Evolutionary conservation across 129 eudicot genomes (phyloP).

Genomic region (Tagetes patula): DNA sequence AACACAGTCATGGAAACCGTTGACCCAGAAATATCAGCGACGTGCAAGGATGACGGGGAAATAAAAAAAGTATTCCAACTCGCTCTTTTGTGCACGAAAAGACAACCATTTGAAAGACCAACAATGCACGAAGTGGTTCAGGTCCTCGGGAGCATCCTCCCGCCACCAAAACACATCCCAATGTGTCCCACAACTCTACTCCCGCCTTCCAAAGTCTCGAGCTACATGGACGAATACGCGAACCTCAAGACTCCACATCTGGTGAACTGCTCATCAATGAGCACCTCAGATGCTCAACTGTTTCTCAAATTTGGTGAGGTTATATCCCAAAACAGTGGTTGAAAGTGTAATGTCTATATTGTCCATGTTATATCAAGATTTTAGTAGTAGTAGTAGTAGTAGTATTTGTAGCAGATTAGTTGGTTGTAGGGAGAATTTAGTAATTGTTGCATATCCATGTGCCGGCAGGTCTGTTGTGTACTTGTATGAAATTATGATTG

Average conservation of each 20-base stretch:
- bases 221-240: conserved; percentile 89
- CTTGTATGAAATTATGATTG: conserved; percentile 29
- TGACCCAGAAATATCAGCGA: conserved; percentile 66
- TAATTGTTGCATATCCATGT: conserved; percentile 28
- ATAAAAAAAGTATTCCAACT: conserved; percentile 89
- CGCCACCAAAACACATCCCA: conserved; percentile 34
- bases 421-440: conserved; percentile 23
- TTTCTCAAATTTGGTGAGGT: conserved; percentile 92
- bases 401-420: neutral
- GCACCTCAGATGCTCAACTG: conserved; percentile 96
- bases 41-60: conserved; percentile 77
- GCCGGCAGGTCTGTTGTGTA: conserved; percentile 27
- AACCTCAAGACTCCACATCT: conserved; percentile 89
- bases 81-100: conserved; percentile 85
- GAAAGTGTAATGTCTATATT: conserved; percentile 35
- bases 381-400: conserved; percentile 13
- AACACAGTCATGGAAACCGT: conserved; percentile 93
- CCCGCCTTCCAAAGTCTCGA: conserved; percentile 55
- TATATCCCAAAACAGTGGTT: conserved; percentile 81
- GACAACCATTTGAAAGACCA: conserved; percentile 85
- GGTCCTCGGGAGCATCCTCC: conserved; percentile 68
- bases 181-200: conserved; percentile 29
- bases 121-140: conserved; percentile 97
- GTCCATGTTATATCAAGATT: conserved; percentile 23
- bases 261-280: conserved; percentile 81